These are phyloP conservation scores for Xylariaceae sp. DNA, from an alignment of 2,329 filamentous ascomycete genomes.

Conservation along the genomic window DNA sequence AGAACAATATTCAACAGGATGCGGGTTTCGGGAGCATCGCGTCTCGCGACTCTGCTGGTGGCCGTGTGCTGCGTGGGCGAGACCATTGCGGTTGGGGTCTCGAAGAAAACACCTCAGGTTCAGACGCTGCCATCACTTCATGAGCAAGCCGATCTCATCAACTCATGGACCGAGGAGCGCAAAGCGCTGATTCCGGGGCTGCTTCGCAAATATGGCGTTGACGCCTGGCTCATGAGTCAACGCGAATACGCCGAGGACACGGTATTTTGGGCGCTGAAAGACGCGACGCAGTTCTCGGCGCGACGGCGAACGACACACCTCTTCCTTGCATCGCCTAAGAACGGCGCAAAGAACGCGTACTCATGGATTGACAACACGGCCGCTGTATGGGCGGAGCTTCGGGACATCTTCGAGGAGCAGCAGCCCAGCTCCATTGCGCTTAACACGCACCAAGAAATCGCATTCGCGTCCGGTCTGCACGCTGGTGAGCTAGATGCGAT, in stretches of 20 bases:
- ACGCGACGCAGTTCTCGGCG: slow-evolving; percentile 54
- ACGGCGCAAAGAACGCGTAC: slow-evolving; percentile 41
- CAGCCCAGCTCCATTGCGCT: slow-evolving; percentile 50
- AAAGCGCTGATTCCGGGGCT: slow-evolving; percentile 50
- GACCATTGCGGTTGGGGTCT: background rate
- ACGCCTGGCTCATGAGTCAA: slow-evolving; percentile 59
- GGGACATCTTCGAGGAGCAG: slow-evolving; percentile 45
- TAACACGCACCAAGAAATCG: slow-evolving; percentile 52
- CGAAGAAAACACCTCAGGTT: slow-evolving; percentile 41
- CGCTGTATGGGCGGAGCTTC: slow-evolving; percentile 50
- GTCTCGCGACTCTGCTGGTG: slow-evolving; percentile 5
- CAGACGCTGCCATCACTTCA: slow-evolving; percentile 50
- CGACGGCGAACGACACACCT: slow-evolving; percentile 58
- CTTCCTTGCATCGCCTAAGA: slow-evolving; percentile 51
- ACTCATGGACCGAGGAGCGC: slow-evolving; percentile 53
- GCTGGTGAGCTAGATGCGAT: slow-evolving; percentile 53
- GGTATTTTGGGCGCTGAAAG: slow-evolving; percentile 58
- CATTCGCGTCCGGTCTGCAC: slow-evolving; percentile 56
- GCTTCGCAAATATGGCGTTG: slow-evolving; percentile 53
- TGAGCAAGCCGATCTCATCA: slow-evolving; percentile 52
- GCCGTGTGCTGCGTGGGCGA: slow-evolving; percentile 3
- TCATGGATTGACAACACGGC: slow-evolving; percentile 57
- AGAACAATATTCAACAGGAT: background rate
- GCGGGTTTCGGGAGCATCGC: slow-evolving; percentile 10
- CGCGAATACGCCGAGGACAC: slow-evolving; percentile 60